These are phyloP conservation scores for Xylariaceae sp. DNA, from an alignment of 2,329 filamentous ascomycete species.

Conservation along the genomic window DNA sequence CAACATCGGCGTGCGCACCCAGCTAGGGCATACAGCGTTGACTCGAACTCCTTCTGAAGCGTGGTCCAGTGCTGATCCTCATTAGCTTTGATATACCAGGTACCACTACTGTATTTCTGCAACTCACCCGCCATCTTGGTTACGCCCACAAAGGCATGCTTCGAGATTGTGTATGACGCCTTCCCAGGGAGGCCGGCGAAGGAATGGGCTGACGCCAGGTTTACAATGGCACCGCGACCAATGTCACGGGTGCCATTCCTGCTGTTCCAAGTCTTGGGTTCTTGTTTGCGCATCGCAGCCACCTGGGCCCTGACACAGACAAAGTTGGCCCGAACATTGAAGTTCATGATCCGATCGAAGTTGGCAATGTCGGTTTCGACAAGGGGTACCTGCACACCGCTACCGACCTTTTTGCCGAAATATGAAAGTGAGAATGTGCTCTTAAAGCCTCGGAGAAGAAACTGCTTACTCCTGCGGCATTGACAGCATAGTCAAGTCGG, in stretches of 20 bases:
- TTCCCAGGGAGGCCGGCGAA: conserved; percentile 16
- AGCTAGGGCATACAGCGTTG: conserved; percentile 18
- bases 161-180: conserved; percentile 19
- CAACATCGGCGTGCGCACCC: conserved; percentile 17
- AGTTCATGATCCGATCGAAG: conserved; percentile 21
- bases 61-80: conserved; percentile 12
- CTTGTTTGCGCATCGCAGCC: conserved; percentile 17
- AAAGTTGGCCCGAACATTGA: conserved; percentile 19
- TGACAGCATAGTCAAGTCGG: conserved; percentile 21
- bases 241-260: conserved; percentile 17
- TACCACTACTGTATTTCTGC: no score
- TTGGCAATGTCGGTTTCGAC: conserved; percentile 16
- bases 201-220: conserved; percentile 18
- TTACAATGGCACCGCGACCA: conserved; percentile 18
- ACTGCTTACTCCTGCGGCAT: conserved; percentile 19
- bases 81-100: neutral
- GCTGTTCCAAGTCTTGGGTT: conserved; percentile 16
- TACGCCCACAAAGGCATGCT: conserved; percentile 18
- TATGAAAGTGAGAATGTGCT: neutral
- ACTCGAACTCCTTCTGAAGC: conserved; percentile 15
- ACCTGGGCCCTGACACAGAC: conserved; percentile 14
- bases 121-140: conserved; percentile 13
- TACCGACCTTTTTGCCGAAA: conserved; percentile 9
- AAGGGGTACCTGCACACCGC: conserved; percentile 14
- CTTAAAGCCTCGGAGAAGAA: neutral